These are phyloP conservation scores for Saccharomycopsis babjevae DNA, from an alignment of 805 yeast species.

Conservation along the genomic window DNA sequence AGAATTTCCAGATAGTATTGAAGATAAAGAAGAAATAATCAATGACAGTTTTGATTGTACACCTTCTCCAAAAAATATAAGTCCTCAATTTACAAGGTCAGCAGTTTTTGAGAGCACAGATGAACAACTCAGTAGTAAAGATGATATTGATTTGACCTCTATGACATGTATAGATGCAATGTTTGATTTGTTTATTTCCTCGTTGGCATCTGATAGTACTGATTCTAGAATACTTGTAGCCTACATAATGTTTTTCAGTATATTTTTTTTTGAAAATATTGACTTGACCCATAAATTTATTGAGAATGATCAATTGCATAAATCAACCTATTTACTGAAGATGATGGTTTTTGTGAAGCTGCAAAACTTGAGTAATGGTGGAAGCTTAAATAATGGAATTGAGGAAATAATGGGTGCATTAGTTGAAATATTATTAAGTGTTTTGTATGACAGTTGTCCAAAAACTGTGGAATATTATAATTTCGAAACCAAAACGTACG, in stretches of 20 bases:
- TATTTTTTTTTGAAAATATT: conserved; percentile 72
- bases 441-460: conserved; percentile 74
- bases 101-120: not conserved
- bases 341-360: conserved; percentile 12
- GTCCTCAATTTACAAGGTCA: not conserved
- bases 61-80: not conserved
- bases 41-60: no score
- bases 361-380: conserved; percentile 25
- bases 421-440: conserved; percentile 61
- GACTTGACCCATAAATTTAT: conserved; percentile 68
- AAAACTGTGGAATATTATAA: conserved; percentile 18
- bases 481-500: conserved; percentile 1
- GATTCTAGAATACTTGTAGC: conserved; percentile 59
- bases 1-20: not conserved
- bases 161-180: conserved; percentile 57
- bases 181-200: conserved; percentile 60
- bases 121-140: not conserved
- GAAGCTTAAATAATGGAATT: conserved; percentile 39
- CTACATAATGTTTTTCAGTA: conserved; percentile 60
- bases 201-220: conserved; percentile 51
- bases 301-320: conserved; percentile 52
- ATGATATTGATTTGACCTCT: not conserved
- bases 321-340: conserved; percentile 48
- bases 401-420: conserved; percentile 55
- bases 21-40: not conserved